phyloP scores from a whole-genome alignment of 257 asterid genomes.

The Lithospermum erythrorhizon region DNA sequence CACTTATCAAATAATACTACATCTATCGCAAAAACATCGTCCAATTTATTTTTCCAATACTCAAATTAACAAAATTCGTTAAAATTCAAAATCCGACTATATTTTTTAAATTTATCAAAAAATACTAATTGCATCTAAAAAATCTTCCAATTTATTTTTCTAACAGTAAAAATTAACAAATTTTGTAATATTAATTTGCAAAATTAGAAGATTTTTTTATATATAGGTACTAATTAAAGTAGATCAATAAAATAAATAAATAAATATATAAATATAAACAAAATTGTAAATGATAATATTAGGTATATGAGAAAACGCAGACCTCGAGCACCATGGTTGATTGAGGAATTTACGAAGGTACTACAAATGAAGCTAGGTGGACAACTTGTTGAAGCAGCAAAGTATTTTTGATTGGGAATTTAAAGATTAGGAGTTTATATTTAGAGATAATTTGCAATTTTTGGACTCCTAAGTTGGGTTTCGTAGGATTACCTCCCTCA shows the following conservation, averaged over 20 bases:
- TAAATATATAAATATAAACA: neutral
- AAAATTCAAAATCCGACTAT: no score
- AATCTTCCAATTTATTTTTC: no score
- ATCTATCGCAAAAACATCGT: no score
- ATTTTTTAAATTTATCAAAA: no score
- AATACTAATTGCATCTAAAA: no score
- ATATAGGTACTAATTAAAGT: neutral
- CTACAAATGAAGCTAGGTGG: neutral
- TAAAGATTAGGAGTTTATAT: neutral
- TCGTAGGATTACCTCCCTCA: neutral
- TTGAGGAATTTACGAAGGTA: neutral
- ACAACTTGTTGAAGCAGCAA: neutral
- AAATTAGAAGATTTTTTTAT: no score
- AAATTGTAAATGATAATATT: neutral
- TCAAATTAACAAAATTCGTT: no score
- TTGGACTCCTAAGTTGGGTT: neutral
- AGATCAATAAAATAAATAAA: neutral
- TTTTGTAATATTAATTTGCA: neutral
- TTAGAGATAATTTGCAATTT: neutral
- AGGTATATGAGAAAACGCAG: neutral
- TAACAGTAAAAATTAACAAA: no score
- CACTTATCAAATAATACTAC: no score
- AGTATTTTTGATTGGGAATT: no score
- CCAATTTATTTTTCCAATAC: no score
- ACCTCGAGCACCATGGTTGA: conserved; percentile 96